Evolutionary conservation across 1,139 yeast species (phyloP).

Genomic region (Kodamaea fungicola): DNA sequence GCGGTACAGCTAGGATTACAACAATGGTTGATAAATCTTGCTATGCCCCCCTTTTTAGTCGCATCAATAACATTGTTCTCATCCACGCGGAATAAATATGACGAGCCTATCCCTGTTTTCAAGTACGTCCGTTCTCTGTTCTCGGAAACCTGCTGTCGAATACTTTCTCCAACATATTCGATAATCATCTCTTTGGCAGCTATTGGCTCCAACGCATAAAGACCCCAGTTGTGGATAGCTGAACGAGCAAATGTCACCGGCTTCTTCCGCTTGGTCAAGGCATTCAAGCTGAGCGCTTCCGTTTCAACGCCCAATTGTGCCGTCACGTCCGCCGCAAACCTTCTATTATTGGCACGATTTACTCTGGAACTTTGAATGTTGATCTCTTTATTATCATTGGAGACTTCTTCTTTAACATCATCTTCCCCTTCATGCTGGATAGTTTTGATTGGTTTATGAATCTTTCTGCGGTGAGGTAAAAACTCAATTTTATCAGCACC

Average conservation of each 20-base stretch:
- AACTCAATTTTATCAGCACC: constrained; percentile 73
- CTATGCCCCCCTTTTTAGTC: constrained; percentile 94
- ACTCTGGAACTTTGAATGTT: constrained; percentile 68
- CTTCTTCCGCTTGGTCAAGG: constrained; percentile 82
- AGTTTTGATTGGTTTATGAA: constrained; percentile 54
- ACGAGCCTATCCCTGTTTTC: constrained; percentile 92
- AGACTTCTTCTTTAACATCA: constrained; percentile 15
- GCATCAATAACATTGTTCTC: constrained; percentile 96
- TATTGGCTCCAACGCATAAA: constrained; percentile 91
- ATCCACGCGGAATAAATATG: constrained; percentile 87
- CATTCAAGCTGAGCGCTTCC: constrained; percentile 71
- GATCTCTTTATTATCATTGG: constrained; percentile 25
- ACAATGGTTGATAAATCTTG: constrained; percentile 93
- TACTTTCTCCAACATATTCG: constrained; percentile 96
- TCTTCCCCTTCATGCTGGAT: constrained; percentile 57
- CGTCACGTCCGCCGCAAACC: constrained; percentile 87
- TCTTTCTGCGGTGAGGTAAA: constrained; percentile 67
- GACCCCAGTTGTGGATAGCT: constrained; percentile 97
- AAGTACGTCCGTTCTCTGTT: constrained; percentile 83
- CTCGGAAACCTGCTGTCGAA: constrained; percentile 93
- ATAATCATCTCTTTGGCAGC: constrained; percentile 96
- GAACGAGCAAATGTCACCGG: constrained; percentile 95
- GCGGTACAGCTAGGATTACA: constrained; percentile 98
- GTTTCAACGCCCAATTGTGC: constrained; percentile 83
- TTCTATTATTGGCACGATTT: constrained; percentile 82